Base-by-base conservation (phyloP, 495 filamentous ascomycete genomes). In the Peziza echinospora region DNA sequence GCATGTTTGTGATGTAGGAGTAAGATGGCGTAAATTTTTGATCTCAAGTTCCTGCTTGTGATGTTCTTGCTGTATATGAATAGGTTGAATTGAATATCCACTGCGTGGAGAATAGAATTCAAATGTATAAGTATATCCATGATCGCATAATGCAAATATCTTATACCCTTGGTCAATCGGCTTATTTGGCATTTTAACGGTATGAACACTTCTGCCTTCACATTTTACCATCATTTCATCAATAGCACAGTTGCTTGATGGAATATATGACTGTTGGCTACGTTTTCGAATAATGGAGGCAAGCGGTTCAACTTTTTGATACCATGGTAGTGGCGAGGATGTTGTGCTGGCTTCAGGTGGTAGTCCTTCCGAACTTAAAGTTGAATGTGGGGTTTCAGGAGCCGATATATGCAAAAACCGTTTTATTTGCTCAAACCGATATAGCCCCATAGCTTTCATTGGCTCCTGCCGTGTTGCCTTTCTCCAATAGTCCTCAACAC, bases 241-340 rank as follows among this genome's bases (percentile, higher is more conserved):
- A 34, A 53, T 47, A 5, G 39, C 41, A 5, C 41, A 22, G n/a
- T 50, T 19, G 2, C 13, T 51, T 49, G 1, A 37, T 44, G 1
- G 46, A 5, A 49, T 41, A 46, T 37, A 37, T 37, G 30, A n/a
- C 25, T 39, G 51, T 51, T 23, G 54, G 26, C 8, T 8, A 17
- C n/a, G n/a, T 43, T 43, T 7, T 11, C 11, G 46, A 59, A 40
- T 16, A 10, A 40, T 2, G 22, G 8, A 16, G 2, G 3, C 13
- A 8, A 5, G n/a, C 10, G 17, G 21, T 26, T 42, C 34, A 17
- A 3, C 2, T 7, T 34, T 40, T 16, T 26, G 10, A 51, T 47
- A 1, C 25, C 28, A 22, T 25, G n/a, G 9, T 34, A 16, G 28
- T 16, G 28, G 2, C 16, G 28, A 9, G 1, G 28, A 16, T 34